Percentiles rank a stretch among this genome's conserved stretches.
These are phyloP conservation scores for Cladosporium cucumerinum DNA, from an alignment of 2,329 filamentous ascomycete species.

Conservation along the genomic window DNA sequence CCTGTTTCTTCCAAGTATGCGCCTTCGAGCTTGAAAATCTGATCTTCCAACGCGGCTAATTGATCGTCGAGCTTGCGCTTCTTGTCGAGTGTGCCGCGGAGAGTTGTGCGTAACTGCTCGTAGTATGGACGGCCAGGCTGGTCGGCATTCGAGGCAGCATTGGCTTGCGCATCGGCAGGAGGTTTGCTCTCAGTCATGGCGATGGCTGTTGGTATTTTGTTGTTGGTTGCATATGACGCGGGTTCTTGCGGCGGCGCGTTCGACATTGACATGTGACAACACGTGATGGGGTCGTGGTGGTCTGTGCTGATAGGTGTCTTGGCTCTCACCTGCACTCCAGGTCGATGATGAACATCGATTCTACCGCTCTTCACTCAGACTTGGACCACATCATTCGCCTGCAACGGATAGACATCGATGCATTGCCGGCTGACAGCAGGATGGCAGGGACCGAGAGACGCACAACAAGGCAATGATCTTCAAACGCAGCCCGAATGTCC, in stretches of 20 bases:
- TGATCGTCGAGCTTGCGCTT: constrained; percentile 59
- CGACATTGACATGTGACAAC: constrained; percentile 6
- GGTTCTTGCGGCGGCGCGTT: neutral
- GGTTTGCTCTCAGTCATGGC: constrained; percentile 51
- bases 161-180: constrained; percentile 26
- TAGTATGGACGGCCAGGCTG: constrained; percentile 59
- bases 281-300: neutral
- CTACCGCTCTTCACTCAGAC: neutral
- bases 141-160: constrained; percentile 39
- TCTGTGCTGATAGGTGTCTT: neutral
- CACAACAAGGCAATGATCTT: neutral
- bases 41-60: constrained; percentile 61
- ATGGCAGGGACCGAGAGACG: neutral
- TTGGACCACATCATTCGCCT: neutral
- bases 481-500: neutral
- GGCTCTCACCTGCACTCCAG: neutral
- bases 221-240: neutral
- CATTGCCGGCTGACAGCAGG: neutral
- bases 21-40: constrained; percentile 78
- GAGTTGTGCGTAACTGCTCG: constrained; percentile 65
- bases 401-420: neutral
- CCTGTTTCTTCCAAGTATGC: constrained; percentile 88
- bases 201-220: constrained; percentile 10
- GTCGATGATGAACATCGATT: neutral
- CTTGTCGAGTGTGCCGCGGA: constrained; percentile 64